Percentiles rank a stretch among this genome's conserved stretches.
phyloP scores from a whole-genome alignment of 257 asterid genomes.

The Lantana camara region DNA sequence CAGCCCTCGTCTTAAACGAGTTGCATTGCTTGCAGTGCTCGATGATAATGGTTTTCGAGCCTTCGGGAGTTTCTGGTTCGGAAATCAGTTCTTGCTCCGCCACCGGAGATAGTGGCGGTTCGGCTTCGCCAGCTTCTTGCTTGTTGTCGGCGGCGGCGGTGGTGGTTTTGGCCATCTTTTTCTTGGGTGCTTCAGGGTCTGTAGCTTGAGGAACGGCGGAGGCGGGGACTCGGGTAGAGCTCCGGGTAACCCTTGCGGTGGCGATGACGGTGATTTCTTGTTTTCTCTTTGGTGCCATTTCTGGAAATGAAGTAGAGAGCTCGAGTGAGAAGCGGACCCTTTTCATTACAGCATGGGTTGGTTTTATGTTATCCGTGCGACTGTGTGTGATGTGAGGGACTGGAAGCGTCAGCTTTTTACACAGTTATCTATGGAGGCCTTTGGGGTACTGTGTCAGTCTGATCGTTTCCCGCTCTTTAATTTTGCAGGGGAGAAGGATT shows the following conservation, averaged over 20 bases:
- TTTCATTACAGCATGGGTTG: too few relatives aligned
- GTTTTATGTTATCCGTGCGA: too few relatives aligned
- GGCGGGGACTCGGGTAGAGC: slow-evolving; percentile 36
- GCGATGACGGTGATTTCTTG: slow-evolving; percentile 3
- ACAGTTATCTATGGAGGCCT: too few relatives aligned
- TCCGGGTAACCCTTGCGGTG: slow-evolving; percentile 41
- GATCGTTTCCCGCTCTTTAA: too few relatives aligned
- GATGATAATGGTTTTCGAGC: slow-evolving; percentile 44
- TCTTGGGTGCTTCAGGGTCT: slow-evolving; percentile 36
- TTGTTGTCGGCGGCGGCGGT: neutral
- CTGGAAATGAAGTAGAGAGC: neutral
- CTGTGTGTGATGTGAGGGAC: neutral
- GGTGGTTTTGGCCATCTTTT: slow-evolving; percentile 36
- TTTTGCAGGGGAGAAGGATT: too few relatives aligned
- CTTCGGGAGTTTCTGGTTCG: neutral
- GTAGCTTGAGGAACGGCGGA: slow-evolving; percentile 20
- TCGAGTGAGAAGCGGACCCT: neutral
- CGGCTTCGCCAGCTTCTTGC: too few relatives aligned
- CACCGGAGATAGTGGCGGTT: neutral
- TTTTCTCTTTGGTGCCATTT: slow-evolving; percentile 48
- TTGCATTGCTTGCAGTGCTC: slow-evolving; percentile 83
- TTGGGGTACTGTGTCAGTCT: too few relatives aligned
- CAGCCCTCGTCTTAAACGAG: slow-evolving; percentile 62
- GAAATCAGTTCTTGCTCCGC: slow-evolving; percentile 3
- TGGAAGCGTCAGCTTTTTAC: too few relatives aligned